Evolutionary conservation across 352 stramenopile genomes (phyloP), one percentile per base, ranked within the genome.

Genomic region (Elongisporangium undulatum): DNA sequence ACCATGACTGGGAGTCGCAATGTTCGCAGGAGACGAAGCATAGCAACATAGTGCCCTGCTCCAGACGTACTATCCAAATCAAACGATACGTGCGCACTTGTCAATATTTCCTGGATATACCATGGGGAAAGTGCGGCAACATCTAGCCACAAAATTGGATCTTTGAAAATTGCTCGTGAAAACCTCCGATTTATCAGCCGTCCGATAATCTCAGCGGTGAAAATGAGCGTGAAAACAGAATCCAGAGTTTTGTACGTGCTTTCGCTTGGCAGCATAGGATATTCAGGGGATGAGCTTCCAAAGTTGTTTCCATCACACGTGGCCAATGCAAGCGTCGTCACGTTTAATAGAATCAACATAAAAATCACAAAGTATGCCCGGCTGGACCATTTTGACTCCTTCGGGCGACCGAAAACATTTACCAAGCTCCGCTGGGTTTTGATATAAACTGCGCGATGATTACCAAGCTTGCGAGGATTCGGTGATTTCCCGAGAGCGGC

Each of bases 301-400:
- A 72, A 59, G 56, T 88, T 86, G 12, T 71, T 67, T 0, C 84
- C 84, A 50, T 91, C 81, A 26, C 77, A 89, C 6, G 81, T 91
- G 61, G 87, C 65, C 6, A 83, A 66, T 9, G 79, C 75, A n/a
- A 91, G 66, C 13, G 71, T 51, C 1, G 48, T 55, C 48, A 79
- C 77, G 41, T 77, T 83, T 15, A 85, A 4, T 15, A 89, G 54
- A 52, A 91, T 89, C 39, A 73, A 65, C 26, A 82, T 45, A 57
- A 87, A 88, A 7, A 84, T 67, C 3, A 72, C n/a, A 12, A 67
- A 63, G 21, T 87, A 68, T 5, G 84, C 63, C 4, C 78, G 60
- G 45, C 67, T 69, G 0, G 63, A 59, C 56, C 71, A 76, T 13
- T 69, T 19, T 1, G 76, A 81, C 22, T 77, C 74, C 0, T 64